Base-by-base conservation (phyloP, 1,284 basidiomycete species). In the Rhodotorula mucilaginosa region DNA sequence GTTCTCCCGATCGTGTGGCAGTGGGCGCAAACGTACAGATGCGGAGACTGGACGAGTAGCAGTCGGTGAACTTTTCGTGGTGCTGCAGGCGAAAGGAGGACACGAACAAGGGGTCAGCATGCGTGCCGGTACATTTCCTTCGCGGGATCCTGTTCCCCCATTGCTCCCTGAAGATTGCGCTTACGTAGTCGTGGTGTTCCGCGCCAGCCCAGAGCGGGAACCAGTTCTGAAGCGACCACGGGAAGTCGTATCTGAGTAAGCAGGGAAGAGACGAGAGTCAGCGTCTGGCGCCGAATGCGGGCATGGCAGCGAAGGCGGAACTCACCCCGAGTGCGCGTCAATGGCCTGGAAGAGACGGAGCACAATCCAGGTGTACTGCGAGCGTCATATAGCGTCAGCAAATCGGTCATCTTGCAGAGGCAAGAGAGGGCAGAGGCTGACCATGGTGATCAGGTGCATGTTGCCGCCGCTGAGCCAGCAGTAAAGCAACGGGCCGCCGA, bases 121-220 rank as follows among this genome's bases (percentile, higher is more conserved):
- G 34, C 34, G 5, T 34, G 34, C 34, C 5, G 8, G 8, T 7
- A 8, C 34, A 5, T 1, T 8, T 6, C 34, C 34, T 34, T 5
- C 34, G 34, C 34, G 8, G 6, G 5, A 8, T 34, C 5, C 34
- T 34, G 6, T 34, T 34, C 34, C 34, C 34, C 34, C 34, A 7
- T 34, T 8, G 6, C 34, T 69, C 56, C 68, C 63, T 34, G 10
- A 65, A 68, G 6, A 34, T 15, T 1, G 3, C n/a, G 26, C 61
- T 56, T 78, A 79, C 77, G 75, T 81, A 80, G 74, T 82, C 80
- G 74, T 81, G 77, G 76, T 97, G 95, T 85, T 99, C 97, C 0
- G 96, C 97, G 63, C 97, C 96, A 34, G 93, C 93, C 96, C 96
- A 99, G 87, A 98, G 93, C 5, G 96, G 96, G 46, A 99, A 72